Base-by-base conservation (phyloP, 768 basidiomycete species). In the Tulasnella sp. region DNA sequence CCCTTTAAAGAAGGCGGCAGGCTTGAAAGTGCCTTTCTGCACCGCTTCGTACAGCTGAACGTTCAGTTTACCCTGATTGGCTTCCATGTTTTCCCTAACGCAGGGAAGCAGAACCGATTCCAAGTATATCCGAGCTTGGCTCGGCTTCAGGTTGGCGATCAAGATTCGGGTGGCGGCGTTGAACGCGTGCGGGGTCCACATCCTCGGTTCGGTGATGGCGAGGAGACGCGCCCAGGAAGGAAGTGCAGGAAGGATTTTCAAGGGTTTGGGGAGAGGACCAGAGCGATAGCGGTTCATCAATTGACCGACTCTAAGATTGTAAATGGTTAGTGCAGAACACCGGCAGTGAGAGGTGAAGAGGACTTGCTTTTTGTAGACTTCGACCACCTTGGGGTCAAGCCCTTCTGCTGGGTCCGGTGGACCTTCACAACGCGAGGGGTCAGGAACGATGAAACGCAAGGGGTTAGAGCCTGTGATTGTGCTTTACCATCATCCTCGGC, bases 1-100 rank as follows among this genome's bases (percentile, higher is more conserved):
- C 5, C 97, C 98, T 83, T 99, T 99, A 88, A 99, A 99, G 84
- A 99, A 98, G 0, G 98, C 97, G 4, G 93, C 93, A 3, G 98
- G 98, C 84, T 99, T 99, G 84, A 97, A 99, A 78, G 99, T 85
- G 5, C 94, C 89, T 81, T 94, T 91, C 84, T 95, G 96, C 81
- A 99, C 83, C n/a, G 92, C 91, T 83, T 96, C 93, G 82, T 96
- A 99, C 79, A 95, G 92, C 79, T 99, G 98, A 20, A 94, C 92
- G 82, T 94, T 92, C 78, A 99, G 86, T 82, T 95, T 98, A 81
- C 94, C 92, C 10, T 81, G 82, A 26, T 95, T 91, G 70, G 90
- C 88, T 78, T 87, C 87, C 80, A 99, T 97, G 83, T 98, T 94
- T 80, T 94, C 93, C 57, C 95, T 87, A 73, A 98, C 90, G 46